Evolutionary conservation across 345 rosid species (phyloP).

Genomic region (Moringa oleifera): DNA sequence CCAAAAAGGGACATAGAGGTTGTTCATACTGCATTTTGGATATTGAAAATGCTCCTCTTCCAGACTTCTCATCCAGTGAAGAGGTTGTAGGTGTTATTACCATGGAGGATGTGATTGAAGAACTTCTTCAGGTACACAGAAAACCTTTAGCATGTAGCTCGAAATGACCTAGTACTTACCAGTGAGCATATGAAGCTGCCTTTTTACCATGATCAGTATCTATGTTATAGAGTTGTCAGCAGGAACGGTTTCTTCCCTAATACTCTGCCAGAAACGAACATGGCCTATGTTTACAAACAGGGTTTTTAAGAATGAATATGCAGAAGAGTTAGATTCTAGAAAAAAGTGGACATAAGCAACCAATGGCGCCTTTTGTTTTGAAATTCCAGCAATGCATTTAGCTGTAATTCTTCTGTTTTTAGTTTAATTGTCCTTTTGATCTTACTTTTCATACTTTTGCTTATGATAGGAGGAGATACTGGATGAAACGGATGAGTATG

Average conservation of each 20-base stretch:
- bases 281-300: too few species aligned
- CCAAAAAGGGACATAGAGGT: conserved; percentile 83
- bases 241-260: not conserved
- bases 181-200: not conserved
- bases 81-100: conserved; percentile 87
- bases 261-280: not conserved
- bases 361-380: not conserved
- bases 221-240: conserved; percentile 1
- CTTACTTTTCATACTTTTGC: conserved; percentile 10
- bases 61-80: conserved; percentile 60
- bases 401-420: not conserved
- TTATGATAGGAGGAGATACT: conserved; percentile 85
- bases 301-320: not conserved
- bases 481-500: conserved; percentile 94
- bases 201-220: not conserved
- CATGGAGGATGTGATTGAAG: conserved; percentile 97
- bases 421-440: not conserved
- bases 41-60: conserved; percentile 61
- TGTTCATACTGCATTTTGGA: conserved; percentile 91
- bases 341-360: not conserved
- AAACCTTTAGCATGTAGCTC: not conserved
- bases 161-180: not conserved
- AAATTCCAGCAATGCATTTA: not conserved
- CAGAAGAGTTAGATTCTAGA: not conserved
- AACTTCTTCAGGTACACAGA: conserved; percentile 81